Evolutionary conservation across 352 stramenopile genomes (phyloP), one percentile per base, ranked within the genome.

Genomic region (Saprolegnia parasitica): DNA sequence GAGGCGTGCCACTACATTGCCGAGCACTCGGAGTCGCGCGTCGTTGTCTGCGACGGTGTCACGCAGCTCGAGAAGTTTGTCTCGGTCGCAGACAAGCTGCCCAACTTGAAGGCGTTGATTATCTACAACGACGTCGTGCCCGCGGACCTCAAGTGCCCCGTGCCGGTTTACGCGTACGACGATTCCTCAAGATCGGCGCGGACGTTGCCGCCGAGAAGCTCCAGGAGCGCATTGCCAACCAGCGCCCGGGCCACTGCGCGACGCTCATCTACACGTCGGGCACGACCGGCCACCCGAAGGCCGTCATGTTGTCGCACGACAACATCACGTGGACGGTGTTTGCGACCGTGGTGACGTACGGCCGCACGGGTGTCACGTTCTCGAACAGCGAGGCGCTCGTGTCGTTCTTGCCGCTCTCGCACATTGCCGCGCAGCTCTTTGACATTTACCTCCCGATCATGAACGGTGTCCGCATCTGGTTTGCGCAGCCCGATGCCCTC

Each of bases 251-350:
- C 45, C 80, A 96, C 73, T 96, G 88, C 75, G 91, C 83, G 75
- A 88, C 89, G 67, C 78, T 98, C 56, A 97, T 98, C 70, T 98
- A 98, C 81, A 98, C 94, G 62, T 97, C 88, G 32, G 95, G 95
- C 70, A 98, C 94, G 68, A 98, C 95, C 20, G 90, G 95, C 35
- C 76, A 89, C 70, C 95, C 95, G n/a, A 98, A 98, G 80, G 94
- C 90, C 26, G 95, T 98, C 29, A 98, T 98, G 94, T 93, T 98
- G 67, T 97, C 87, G 55, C 90, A 98, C 80, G 93, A 98, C 78
- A 98, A 98, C 75, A 78, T 98, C 15, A 84, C 84, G 6, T 96
- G 86, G 87, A 96, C 86, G 23, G 86, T 91, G 56, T 63, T 74
- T 81, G 95, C 65, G 64, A 88, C 3, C 71, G 60, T 37, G 85